A percentile compares a stretch with the other conserved stretches of the same genome.
phyloP scores from a whole-genome alignment of 129 eudicot genomes.

The Tagetes patula region DNA sequence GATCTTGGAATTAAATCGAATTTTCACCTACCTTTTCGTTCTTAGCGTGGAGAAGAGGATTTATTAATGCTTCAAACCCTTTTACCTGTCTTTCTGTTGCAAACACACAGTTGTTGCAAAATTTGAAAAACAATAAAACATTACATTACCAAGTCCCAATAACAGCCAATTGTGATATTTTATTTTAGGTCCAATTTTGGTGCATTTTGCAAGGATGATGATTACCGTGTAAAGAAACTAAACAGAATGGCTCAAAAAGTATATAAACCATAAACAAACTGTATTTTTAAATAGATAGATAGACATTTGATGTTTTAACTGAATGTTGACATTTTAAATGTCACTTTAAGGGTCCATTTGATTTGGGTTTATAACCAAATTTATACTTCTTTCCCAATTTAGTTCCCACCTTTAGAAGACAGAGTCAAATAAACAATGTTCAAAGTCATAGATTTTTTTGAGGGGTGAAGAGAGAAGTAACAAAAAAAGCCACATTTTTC shows the following conservation, averaged over 20 bases:
- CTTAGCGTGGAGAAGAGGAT: neutral
- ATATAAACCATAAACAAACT: neutral
- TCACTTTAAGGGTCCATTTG: neutral
- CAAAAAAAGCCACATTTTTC: slow-evolving; percentile 1
- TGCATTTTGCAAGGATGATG: neutral
- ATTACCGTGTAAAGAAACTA: neutral
- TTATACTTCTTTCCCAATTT: neutral
- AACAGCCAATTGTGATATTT: neutral
- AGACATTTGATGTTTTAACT: slow-evolving; percentile 11
- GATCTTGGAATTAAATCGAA: neutral
- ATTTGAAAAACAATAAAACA: neutral
- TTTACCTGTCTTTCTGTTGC: slow-evolving; percentile 1
- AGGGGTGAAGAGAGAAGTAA: neutral
- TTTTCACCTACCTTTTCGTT: neutral
- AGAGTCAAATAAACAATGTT: slow-evolving; percentile 6
- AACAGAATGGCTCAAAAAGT: neutral
- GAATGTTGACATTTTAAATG: neutral
- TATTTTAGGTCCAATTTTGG: neutral
- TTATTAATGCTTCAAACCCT: neutral
- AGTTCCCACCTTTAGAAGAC: neutral
- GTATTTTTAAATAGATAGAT: slow-evolving; percentile 1
- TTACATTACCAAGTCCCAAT: neutral
- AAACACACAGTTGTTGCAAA: neutral
- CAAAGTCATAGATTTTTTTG: neutral
- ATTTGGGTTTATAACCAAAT: slow-evolving; percentile 3